phyloP scores from a whole-genome alignment of 345 rosid genomes.

The Rhizophora mangle region DNA sequence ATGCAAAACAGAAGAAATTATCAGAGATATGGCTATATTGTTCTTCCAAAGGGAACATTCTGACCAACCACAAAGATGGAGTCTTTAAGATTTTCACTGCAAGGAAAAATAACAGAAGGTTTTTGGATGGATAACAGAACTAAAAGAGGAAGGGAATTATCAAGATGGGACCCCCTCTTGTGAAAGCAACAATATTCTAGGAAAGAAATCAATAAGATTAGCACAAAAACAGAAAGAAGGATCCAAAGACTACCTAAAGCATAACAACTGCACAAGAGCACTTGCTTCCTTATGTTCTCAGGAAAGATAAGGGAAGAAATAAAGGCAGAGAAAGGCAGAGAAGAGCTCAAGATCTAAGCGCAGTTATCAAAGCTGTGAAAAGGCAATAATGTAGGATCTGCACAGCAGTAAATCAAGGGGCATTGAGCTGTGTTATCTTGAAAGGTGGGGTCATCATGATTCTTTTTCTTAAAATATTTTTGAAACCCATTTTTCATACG shows the following conservation, averaged over 20 bases:
- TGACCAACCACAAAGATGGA: background rate
- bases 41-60: constrained; percentile 2
- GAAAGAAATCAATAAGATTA: background rate
- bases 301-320: constrained; percentile 28
- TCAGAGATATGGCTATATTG: background rate
- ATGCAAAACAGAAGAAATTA: background rate
- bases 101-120: background rate
- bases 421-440: constrained; percentile 17
- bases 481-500: too few species aligned
- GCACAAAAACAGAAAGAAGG: background rate
- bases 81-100: constrained; percentile 2
- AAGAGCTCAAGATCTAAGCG: constrained; percentile 32
- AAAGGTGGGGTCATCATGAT: constrained; percentile 14
- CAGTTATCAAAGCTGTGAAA: constrained; percentile 41
- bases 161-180: constrained; percentile 22
- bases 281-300: constrained; percentile 17
- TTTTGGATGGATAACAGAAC: constrained; percentile 11
- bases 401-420: constrained; percentile 17
- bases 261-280: constrained; percentile 2
- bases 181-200: background rate
- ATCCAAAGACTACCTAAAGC: background rate
- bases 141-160: constrained; percentile 13
- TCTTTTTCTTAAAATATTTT: too few species aligned
- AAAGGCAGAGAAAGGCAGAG: constrained; percentile 9
- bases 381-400: constrained; percentile 36